These are phyloP conservation scores for Umbelopsis isabellina DNA, from an alignment of 192 early-diverging fungal species.

Conservation along the genomic window DNA sequence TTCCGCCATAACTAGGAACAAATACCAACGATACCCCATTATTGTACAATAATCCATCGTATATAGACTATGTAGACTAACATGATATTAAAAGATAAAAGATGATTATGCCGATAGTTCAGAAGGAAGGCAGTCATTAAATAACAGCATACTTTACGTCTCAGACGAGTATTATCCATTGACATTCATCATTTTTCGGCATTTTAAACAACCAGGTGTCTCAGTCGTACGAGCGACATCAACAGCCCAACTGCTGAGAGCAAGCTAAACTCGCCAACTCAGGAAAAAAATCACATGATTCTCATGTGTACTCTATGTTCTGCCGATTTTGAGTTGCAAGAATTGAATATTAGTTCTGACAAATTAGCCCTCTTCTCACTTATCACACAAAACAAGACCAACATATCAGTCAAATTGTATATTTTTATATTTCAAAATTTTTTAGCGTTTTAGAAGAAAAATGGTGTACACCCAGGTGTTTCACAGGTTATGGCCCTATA, in stretches of 20 bases:
- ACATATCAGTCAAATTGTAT: too few species aligned
- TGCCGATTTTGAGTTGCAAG: too few species aligned
- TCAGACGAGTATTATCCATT: conserved; percentile 15
- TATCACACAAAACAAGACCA: too few species aligned
- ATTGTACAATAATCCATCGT: not conserved
- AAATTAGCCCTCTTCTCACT: too few species aligned
- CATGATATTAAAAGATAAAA: not conserved
- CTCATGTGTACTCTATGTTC: too few species aligned
- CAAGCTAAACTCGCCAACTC: not conserved
- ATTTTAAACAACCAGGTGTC: not conserved
- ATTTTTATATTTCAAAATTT: too few species aligned
- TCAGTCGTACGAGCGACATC: conserved; percentile 2
- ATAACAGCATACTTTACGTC: conserved; percentile 20
- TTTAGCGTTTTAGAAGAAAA: too few species aligned
- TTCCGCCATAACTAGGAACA: conserved; percentile 78
- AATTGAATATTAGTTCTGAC: too few species aligned
- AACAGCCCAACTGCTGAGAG: not conserved
- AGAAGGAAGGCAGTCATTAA: conserved; percentile 24
- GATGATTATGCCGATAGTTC: not conserved
- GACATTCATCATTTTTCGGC: conserved; percentile 19
- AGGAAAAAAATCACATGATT: not conserved
- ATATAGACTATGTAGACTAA: not conserved
- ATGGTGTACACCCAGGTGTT: too few species aligned
- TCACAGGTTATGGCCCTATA: too few species aligned
- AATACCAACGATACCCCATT: not conserved